Percentiles rank a stretch among this genome's conserved stretches.
phyloP scores from a whole-genome alignment of 305 asterid genomes.

The Plantago rigida region DNA sequence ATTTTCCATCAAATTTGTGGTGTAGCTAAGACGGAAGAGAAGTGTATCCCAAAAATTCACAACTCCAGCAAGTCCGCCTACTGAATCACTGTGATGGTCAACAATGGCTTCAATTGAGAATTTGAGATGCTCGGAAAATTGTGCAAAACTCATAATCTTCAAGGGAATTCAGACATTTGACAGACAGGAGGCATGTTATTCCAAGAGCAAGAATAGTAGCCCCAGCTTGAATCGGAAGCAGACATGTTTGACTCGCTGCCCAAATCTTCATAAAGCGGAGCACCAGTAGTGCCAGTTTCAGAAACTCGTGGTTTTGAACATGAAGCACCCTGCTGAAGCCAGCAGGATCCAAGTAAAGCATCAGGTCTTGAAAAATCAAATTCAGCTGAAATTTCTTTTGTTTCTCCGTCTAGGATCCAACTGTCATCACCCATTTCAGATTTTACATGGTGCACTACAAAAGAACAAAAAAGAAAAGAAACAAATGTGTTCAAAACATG shows the following conservation, averaged over 20 bases:
- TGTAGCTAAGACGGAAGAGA: background rate
- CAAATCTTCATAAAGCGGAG: conserved; percentile 28
- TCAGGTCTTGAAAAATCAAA: conserved; percentile 33
- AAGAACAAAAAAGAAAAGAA: conserved; percentile 4
- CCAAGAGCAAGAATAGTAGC: conserved; percentile 40
- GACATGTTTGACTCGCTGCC: conserved; percentile 27
- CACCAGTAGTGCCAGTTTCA: conserved; percentile 24
- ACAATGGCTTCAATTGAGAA: no score
- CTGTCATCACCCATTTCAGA: conserved; percentile 31
- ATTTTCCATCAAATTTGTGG: background rate
- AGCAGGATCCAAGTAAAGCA: conserved; percentile 39
- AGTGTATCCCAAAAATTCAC: background rate
- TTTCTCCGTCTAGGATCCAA: conserved; percentile 31
- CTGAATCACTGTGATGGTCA: background rate
- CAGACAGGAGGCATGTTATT: conserved; percentile 47
- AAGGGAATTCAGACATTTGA: conserved; percentile 40
- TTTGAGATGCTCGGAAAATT: no score
- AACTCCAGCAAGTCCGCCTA: background rate
- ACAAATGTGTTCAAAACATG: background rate
- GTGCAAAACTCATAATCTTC: conserved; percentile 15
- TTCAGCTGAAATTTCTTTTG: conserved; percentile 2
- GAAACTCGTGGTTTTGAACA: conserved; percentile 25
- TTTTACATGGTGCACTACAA: conserved; percentile 29
- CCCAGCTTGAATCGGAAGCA: conserved; percentile 25
- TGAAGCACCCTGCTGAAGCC: conserved; percentile 31